Percentiles rank a stretch among this genome's conserved stretches.
These are phyloP conservation scores for Vicia faba DNA, from an alignment of 306 rosid genomes.

Conservation along the genomic window DNA sequence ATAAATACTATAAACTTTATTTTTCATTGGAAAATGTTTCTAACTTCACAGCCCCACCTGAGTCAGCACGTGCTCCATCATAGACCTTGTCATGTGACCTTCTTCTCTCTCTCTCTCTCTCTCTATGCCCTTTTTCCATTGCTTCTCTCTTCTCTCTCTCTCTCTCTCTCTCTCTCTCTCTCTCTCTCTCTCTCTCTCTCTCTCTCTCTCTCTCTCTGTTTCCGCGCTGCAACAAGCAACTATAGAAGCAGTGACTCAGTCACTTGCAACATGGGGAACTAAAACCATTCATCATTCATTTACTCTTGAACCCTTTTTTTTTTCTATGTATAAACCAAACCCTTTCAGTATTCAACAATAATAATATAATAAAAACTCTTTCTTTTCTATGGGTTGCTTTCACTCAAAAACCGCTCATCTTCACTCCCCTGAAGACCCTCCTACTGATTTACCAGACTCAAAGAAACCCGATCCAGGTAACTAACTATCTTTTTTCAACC, in stretches of 20 bases:
- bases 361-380: not conserved
- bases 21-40: constrained; percentile 37
- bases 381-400: constrained; percentile 57
- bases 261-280: constrained; percentile 34
- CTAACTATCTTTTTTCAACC: not conserved
- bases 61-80: constrained; percentile 57
- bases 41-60: constrained; percentile 25
- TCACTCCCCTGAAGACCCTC: constrained; percentile 67
- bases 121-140: too few species aligned
- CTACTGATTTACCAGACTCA: constrained; percentile 52
- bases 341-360: constrained; percentile 7
- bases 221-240: constrained; percentile 45
- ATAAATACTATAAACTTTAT: too few species aligned
- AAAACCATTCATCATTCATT: constrained; percentile 26
- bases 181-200: constrained; percentile 12
- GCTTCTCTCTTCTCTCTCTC: constrained; percentile 30
- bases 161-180: constrained; percentile 17
- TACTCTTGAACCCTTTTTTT: constrained; percentile 1
- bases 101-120: constrained; percentile 19
- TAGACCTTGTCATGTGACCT: constrained; percentile 54
- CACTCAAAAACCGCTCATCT: constrained; percentile 72
- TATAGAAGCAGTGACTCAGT: constrained; percentile 31
- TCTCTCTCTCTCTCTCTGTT: constrained; percentile 16
- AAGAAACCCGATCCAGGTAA: constrained; percentile 67
- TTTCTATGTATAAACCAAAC: constrained; percentile 30